phyloP scores from a whole-genome alignment of 2,329 filamentous ascomycete genomes.

The Diaporthe helianthi region DNA sequence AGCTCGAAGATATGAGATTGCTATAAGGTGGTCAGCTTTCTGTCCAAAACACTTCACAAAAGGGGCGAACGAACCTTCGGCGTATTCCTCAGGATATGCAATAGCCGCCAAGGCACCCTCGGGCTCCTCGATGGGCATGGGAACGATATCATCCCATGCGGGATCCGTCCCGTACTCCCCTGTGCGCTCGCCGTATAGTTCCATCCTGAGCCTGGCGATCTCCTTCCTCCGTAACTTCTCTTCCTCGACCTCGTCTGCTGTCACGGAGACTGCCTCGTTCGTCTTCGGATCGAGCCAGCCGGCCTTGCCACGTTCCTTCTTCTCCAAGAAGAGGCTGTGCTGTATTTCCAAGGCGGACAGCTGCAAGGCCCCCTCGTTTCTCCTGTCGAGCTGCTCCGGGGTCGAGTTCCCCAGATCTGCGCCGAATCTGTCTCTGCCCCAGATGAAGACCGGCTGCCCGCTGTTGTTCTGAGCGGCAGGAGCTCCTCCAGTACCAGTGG shows the following conservation, averaged over 20 bases:
- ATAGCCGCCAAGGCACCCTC: constrained; percentile 88
- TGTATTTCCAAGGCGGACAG: constrained; percentile 53
- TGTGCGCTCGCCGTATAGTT: constrained; percentile 59
- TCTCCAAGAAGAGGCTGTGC: constrained; percentile 53
- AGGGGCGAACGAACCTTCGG: constrained; percentile 63
- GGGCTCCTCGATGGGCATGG: constrained; percentile 84
- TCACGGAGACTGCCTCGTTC: constrained; percentile 38
- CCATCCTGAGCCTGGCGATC: constrained; percentile 58
- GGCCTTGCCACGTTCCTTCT: constrained; percentile 43
- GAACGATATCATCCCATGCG: constrained; percentile 82
- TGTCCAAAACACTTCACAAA: constrained; percentile 29
- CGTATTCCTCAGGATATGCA: constrained; percentile 87
- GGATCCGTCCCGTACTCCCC: constrained; percentile 70
- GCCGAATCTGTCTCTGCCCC: constrained; percentile 60
- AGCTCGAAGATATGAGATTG: constrained; percentile 90
- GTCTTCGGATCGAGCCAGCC: constrained; percentile 35
- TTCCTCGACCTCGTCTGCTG: constrained; percentile 50
- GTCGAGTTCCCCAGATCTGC: constrained; percentile 57
- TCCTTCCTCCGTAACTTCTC: constrained; percentile 56
- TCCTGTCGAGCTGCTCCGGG: constrained; percentile 53
- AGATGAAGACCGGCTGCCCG: constrained; percentile 40
- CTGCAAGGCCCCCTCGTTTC: constrained; percentile 50
- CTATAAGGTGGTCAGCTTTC: constrained; percentile 49
- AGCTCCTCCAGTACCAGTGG: constrained; percentile 34
- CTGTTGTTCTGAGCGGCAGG: background rate